phyloP scores from a whole-genome alignment of 2,329 filamentous ascomycete species.

The Penicillium frequentans region DNA sequence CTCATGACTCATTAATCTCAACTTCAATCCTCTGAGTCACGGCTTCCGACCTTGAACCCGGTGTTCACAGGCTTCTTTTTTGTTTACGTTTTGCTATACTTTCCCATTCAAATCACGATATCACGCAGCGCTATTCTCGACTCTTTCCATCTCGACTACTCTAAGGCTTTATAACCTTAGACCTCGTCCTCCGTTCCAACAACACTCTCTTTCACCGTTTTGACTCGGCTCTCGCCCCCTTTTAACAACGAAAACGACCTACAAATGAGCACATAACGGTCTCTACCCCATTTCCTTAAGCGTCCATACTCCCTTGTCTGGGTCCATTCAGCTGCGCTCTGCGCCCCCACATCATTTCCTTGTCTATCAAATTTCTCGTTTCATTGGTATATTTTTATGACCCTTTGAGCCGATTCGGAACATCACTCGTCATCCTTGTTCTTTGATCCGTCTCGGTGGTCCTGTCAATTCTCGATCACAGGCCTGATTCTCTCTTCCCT shows the following conservation, averaged over 20 bases:
- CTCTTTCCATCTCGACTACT: slow-evolving; percentile 11
- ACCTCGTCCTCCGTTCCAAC: slow-evolving; percentile 15
- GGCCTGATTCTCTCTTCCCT: slow-evolving; percentile 22
- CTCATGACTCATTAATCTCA: slow-evolving; percentile 32
- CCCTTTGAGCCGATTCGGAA: slow-evolving; percentile 4
- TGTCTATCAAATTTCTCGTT: slow-evolving; percentile 7
- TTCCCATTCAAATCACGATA: slow-evolving; percentile 35
- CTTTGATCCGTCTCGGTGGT: slow-evolving; percentile 21
- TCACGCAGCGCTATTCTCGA: slow-evolving; percentile 39
- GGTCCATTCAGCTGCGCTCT: slow-evolving; percentile 27
- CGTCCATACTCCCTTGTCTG: slow-evolving; percentile 28
- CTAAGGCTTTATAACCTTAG: slow-evolving; percentile 10
- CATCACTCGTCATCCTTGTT: background rate
- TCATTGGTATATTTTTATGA: slow-evolving; percentile 27
- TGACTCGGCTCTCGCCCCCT: slow-evolving; percentile 14
- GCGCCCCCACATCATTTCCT: slow-evolving; percentile 25
- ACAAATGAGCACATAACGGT: slow-evolving; percentile 45
- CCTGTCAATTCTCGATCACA: slow-evolving; percentile 22
- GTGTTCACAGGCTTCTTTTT: slow-evolving; percentile 35
- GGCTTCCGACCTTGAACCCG: slow-evolving; percentile 32
- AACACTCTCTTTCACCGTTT: slow-evolving; percentile 19
- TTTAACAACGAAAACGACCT: slow-evolving; percentile 33
- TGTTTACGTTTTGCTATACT: slow-evolving; percentile 23
- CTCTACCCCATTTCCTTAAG: slow-evolving; percentile 34
- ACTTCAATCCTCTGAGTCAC: slow-evolving; percentile 30